Conservation (phyloP, 345 rosid species). For the Abelmoschus esculentus region DNA sequence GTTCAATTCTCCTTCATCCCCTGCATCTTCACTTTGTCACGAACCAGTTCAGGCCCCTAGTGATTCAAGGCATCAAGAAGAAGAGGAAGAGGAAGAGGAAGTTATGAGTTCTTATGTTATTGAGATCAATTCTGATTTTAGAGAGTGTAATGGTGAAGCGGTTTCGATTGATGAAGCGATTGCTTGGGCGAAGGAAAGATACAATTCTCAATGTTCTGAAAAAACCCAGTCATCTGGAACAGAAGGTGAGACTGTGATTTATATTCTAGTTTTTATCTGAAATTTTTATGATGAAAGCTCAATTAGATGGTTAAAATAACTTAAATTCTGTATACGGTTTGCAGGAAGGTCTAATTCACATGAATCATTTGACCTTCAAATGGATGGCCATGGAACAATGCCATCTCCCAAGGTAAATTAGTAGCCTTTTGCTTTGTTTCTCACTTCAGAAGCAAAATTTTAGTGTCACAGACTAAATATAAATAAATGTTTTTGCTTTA, state of each 20-base stretch:
- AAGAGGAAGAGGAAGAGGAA: constrained; percentile 42
- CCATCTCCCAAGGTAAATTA: constrained; percentile 21
- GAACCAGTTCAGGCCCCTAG: constrained; percentile 20
- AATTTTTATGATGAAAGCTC: background rate
- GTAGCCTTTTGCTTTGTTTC: background rate
- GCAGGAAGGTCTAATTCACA: constrained; percentile 22
- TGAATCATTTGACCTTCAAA: constrained; percentile 9
- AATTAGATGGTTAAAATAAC: background rate
- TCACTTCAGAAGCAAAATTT: background rate
- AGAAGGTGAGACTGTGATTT: constrained; percentile 23
- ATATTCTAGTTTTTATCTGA: background rate
- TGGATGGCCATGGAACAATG: constrained; percentile 16
- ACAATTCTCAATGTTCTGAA: constrained; percentile 24
- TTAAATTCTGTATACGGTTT: background rate
- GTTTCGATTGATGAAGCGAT: constrained; percentile 59
- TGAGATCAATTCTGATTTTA: constrained; percentile 59
- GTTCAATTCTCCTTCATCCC: constrained; percentile 64
- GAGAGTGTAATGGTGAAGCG: constrained; percentile 38
- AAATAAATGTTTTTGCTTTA: background rate
- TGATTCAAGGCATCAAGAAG: constrained; percentile 16
- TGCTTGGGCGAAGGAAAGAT: constrained; percentile 21
- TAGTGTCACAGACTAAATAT: background rate
- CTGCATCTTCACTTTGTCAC: constrained; percentile 57
- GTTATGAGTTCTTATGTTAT: constrained; percentile 75
- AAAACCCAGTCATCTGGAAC: constrained; percentile 15